A percentile compares a stretch with the other conserved stretches of the same genome.
These are phyloP conservation scores for Marasmius sp. DNA, from an alignment of 1,284 basidiomycete species.

Conservation along the genomic window DNA sequence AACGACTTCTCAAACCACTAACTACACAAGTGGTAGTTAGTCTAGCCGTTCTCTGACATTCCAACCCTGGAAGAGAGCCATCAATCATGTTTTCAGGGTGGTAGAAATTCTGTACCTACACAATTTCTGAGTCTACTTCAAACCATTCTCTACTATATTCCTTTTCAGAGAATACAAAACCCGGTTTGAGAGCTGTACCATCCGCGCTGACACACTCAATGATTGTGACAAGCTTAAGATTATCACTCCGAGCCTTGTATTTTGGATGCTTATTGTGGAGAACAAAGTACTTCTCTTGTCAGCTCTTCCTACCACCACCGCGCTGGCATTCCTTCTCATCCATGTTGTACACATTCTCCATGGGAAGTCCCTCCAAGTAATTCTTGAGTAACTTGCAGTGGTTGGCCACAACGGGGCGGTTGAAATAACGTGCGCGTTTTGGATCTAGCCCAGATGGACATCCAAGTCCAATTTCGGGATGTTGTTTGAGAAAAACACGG, in stretches of 20 bases:
- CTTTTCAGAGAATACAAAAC: conserved; percentile 31
- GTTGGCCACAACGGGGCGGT: conserved; percentile 20
- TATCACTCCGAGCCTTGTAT: conserved; percentile 23
- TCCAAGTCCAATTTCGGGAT: conserved; percentile 22
- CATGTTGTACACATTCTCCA: conserved; percentile 39
- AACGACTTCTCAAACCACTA: conserved; percentile 36
- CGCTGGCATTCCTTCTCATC: conserved; percentile 37
- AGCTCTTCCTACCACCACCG: conserved; percentile 27
- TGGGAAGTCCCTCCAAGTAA: conserved; percentile 25
- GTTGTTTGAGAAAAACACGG: conserved; percentile 16
- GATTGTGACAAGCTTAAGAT: conserved; percentile 34
- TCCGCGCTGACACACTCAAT: conserved; percentile 27
- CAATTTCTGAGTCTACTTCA: conserved; percentile 17
- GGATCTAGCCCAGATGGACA: conserved; percentile 27
- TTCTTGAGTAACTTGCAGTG: conserved; percentile 21
- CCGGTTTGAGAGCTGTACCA: conserved; percentile 23
- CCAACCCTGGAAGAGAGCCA: conserved; percentile 14
- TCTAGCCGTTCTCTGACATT: conserved; percentile 39
- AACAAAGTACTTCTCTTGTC: conserved; percentile 20
- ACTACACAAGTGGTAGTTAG: conserved; percentile 28
- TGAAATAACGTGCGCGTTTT: conserved; percentile 30
- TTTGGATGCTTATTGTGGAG: conserved; percentile 1
- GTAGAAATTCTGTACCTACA: background rate
- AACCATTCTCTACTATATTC: conserved; percentile 23
- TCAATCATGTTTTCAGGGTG: too few relatives aligned